Evolutionary conservation across 768 basidiomycete genomes (phyloP).

Genomic region (Paxillus ammoniavirescens): DNA sequence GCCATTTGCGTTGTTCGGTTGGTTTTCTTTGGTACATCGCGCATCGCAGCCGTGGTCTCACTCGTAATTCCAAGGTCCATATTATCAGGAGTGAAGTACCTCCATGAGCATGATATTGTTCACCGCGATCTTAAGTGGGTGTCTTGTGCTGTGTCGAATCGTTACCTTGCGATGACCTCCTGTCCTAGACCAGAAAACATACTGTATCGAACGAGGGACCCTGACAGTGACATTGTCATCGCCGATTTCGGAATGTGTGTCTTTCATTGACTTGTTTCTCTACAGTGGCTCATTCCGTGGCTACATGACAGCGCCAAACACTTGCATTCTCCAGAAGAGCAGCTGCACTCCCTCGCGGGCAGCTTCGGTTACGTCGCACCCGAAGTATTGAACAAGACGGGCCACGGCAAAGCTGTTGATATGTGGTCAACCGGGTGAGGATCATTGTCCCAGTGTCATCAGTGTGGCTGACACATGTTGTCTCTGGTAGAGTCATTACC

Average conservation of each 20-base stretch:
- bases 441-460: background rate
- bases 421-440: constrained; percentile 89
- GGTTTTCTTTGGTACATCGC: constrained; percentile 23
- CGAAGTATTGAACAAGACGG: constrained; percentile 75
- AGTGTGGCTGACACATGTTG: background rate
- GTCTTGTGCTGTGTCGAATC: constrained; percentile 12
- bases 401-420: constrained; percentile 91
- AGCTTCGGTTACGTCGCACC: constrained; percentile 92
- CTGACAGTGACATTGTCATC: constrained; percentile 86
- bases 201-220: constrained; percentile 76
- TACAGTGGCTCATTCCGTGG: background rate
- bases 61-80: constrained; percentile 53
- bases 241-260: constrained; percentile 96
- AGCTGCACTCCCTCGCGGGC: constrained; percentile 70
- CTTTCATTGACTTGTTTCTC: background rate
- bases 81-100: constrained; percentile 81
- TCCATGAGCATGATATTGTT: constrained; percentile 91
- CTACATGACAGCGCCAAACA: constrained; percentile 70
- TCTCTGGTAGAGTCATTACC: constrained; percentile 71
- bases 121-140: constrained; percentile 90
- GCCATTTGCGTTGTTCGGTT: constrained; percentile 76
- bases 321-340: constrained; percentile 67
- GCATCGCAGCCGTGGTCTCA: background rate
- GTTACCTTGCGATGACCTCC: background rate
- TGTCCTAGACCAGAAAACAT: constrained; percentile 87